Evolutionary conservation across 108 stramenopile genomes (phyloP).

Genomic region (Cylindrotheca fusiformis): DNA sequence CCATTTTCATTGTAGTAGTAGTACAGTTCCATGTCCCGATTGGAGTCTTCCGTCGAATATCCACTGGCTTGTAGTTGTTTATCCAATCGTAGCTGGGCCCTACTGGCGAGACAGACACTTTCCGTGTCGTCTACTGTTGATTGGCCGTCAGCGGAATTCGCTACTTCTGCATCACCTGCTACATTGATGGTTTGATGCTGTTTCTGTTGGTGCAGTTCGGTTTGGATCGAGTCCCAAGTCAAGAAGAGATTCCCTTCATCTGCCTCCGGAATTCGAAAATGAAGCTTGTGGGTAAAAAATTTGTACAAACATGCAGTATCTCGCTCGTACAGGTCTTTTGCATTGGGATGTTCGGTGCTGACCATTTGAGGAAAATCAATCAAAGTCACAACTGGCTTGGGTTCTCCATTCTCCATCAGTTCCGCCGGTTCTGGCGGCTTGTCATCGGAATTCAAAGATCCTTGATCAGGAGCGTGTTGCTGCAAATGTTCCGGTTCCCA

Average conservation of each 20-base stretch:
- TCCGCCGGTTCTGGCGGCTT: slow-evolving; percentile 66
- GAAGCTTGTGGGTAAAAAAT: slow-evolving; percentile 88
- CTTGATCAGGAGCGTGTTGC: slow-evolving; percentile 54
- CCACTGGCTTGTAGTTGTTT: slow-evolving; percentile 77
- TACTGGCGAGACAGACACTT: slow-evolving; percentile 29
- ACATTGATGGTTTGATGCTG: slow-evolving; percentile 23
- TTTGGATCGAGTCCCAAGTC: slow-evolving; percentile 55
- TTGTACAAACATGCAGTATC: slow-evolving; percentile 80
- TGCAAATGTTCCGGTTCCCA: slow-evolving; percentile 48
- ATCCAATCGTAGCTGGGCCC: slow-evolving; percentile 71
- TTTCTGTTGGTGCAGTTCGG: slow-evolving; percentile 14
- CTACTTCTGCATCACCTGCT: slow-evolving; percentile 2
- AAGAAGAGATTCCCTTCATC: slow-evolving; percentile 45
- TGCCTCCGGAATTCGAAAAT: slow-evolving; percentile 68
- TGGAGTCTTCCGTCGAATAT: slow-evolving; percentile 65
- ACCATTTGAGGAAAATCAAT: slow-evolving; percentile 99
- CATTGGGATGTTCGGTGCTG: slow-evolving; percentile 95
- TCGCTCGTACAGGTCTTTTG: slow-evolving; percentile 91
- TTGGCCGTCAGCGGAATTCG: slow-evolving; percentile 27
- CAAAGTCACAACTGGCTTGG: slow-evolving; percentile 88
- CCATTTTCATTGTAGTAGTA: slow-evolving; percentile 49
- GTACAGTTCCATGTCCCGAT: slow-evolving; percentile 69
- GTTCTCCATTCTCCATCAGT: slow-evolving; percentile 72
- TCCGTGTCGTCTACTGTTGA: slow-evolving; percentile 2
- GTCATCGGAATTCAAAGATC: slow-evolving; percentile 1